A percentile compares a stretch with the other conserved stretches of the same genome.
Evolutionary conservation across 2,329 filamentous ascomycete genomes (phyloP).

Genomic region (Amauroascus niger): DNA sequence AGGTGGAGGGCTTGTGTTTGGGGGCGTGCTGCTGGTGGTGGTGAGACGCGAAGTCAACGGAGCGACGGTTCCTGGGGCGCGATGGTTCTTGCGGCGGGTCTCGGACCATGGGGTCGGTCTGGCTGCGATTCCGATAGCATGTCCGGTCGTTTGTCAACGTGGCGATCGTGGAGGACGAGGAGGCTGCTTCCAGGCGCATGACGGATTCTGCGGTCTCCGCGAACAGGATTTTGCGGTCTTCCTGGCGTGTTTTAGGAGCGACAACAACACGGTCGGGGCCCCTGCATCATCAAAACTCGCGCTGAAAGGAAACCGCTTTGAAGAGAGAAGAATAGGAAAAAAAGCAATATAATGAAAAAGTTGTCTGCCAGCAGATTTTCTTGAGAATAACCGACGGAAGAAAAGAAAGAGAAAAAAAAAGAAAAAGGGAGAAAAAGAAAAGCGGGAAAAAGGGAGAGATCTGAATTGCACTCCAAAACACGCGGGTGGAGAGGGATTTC

Average conservation of each 20-base stretch:
- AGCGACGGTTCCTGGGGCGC: slow-evolving; percentile 6
- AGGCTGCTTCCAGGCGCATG: slow-evolving; percentile 9
- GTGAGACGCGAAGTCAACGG: slow-evolving; percentile 17
- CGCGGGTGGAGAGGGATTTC: too few species aligned
- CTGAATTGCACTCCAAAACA: not conserved
- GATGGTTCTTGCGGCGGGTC: slow-evolving; percentile 1
- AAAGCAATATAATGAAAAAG: too few species aligned
- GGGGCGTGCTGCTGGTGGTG: not conserved
- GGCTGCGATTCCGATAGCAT: slow-evolving; percentile 14
- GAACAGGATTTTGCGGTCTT: not conserved
- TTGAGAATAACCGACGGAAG: not conserved
- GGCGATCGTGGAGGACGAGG: slow-evolving; percentile 1
- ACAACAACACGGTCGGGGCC: not conserved
- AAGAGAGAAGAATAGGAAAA: not conserved
- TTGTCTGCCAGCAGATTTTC: not conserved
- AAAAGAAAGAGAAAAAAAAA: not conserved
- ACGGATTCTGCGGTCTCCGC: not conserved
- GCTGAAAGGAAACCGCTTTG: not conserved
- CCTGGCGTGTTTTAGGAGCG: not conserved
- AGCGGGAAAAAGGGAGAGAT: not conserved
- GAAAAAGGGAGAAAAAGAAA: not conserved
- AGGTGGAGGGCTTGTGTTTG: slow-evolving; percentile 17
- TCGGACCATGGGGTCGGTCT: slow-evolving; percentile 14
- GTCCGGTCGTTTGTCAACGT: slow-evolving; percentile 1
- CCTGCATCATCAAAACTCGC: not conserved